Evolutionary conservation across 2,329 filamentous ascomycete species (phyloP).

Genomic region (Arthrobotrys pseudoclavata): DNA sequence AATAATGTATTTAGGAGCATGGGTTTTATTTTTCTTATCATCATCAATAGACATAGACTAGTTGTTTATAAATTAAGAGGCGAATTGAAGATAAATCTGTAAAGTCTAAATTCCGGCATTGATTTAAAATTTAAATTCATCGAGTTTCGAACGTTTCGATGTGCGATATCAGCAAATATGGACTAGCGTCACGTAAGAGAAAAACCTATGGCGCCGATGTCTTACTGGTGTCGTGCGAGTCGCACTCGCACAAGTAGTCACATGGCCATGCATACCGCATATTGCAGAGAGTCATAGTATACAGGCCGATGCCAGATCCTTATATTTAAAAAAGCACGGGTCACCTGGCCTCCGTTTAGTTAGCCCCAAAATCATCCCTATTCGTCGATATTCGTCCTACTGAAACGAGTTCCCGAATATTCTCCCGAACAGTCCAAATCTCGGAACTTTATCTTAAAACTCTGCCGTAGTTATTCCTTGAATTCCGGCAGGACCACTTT

Average conservation of each 20-base stretch:
- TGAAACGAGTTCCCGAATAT: conserved; percentile 38
- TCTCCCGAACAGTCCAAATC: conserved; percentile 49
- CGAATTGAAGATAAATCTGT: too few species aligned
- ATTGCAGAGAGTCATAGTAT: background rate
- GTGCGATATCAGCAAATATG: background rate
- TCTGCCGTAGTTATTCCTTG: conserved; percentile 55
- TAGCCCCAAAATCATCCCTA: background rate
- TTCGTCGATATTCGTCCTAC: background rate
- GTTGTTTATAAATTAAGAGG: too few species aligned
- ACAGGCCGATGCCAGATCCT: background rate
- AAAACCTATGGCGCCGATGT: too few species aligned
- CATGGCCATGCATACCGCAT: background rate
- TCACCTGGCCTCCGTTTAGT: background rate
- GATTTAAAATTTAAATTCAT: too few species aligned
- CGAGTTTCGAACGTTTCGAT: too few species aligned
- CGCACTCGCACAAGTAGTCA: conserved; percentile 10
- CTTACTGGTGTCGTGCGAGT: background rate
- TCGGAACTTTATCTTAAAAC: conserved; percentile 35
- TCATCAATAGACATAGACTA: too few species aligned
- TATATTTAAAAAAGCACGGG: conserved; percentile 1
- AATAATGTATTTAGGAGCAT: too few species aligned
- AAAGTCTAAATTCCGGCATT: too few species aligned
- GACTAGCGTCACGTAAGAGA: background rate
- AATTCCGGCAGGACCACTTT: conserved; percentile 8
- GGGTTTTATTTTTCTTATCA: too few species aligned